Evolutionary conservation across 1,284 basidiomycete species (phyloP).

Genomic region (Butyriboletus appendiculatus): DNA sequence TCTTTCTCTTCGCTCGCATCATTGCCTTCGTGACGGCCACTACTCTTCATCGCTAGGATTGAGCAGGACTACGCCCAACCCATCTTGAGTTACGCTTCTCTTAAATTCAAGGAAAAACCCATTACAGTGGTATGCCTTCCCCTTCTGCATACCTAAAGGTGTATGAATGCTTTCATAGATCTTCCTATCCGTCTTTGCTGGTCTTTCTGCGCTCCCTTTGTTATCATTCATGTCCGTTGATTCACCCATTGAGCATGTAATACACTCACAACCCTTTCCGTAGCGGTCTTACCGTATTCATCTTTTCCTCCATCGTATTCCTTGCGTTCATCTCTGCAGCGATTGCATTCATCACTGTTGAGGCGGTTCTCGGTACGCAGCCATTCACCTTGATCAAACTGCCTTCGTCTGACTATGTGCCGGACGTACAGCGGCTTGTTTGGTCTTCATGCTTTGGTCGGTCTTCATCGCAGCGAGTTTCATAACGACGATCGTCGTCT

Average conservation of each 20-base stretch:
- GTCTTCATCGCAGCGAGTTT: constrained; percentile 26
- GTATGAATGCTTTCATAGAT: constrained; percentile 25
- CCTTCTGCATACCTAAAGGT: not conserved
- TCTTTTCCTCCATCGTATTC: constrained; percentile 28
- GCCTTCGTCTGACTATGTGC: not conserved
- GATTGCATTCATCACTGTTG: constrained; percentile 20
- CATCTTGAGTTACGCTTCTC: constrained; percentile 13
- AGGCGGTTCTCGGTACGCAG: constrained; percentile 26
- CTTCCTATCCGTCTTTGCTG: constrained; percentile 34
- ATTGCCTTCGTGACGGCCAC: not conserved
- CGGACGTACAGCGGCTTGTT: constrained; percentile 17
- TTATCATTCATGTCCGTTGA: constrained; percentile 38
- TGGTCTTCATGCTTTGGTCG: constrained; percentile 30
- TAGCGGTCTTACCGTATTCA: constrained; percentile 37
- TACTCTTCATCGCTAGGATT: constrained; percentile 18
- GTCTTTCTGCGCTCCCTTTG: constrained; percentile 34
- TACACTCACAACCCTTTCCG: not conserved
- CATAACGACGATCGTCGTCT: constrained; percentile 28
- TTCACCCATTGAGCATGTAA: not conserved
- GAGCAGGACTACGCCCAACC: constrained; percentile 36
- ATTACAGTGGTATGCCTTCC: constrained; percentile 24
- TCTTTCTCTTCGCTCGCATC: not conserved
- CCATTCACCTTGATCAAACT: not conserved
- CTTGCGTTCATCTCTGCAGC: constrained; percentile 31
- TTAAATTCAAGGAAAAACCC: constrained; percentile 27